Percentiles rank a stretch among this genome's conserved stretches.
These are phyloP conservation scores for Cladosporium sp. DNA, from an alignment of 2,329 filamentous ascomycete genomes.

Conservation along the genomic window DNA sequence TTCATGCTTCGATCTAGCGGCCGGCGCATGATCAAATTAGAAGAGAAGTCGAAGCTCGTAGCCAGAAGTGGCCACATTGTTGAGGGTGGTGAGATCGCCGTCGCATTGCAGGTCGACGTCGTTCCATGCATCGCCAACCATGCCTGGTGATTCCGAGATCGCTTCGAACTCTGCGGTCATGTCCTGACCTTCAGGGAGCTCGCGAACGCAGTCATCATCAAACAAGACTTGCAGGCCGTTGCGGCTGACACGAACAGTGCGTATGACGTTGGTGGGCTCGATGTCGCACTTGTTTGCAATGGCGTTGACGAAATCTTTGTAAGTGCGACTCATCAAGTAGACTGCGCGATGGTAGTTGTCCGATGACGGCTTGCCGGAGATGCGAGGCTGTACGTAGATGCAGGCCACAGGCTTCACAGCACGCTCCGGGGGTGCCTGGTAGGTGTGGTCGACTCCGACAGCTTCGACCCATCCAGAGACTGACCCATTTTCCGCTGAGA, in stretches of 20 bases:
- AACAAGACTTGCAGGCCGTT: constrained; percentile 80
- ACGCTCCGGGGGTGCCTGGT: constrained; percentile 75
- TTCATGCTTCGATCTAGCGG: constrained; percentile 6
- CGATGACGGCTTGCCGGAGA: constrained; percentile 51
- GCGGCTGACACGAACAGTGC: constrained; percentile 71
- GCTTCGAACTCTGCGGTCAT: constrained; percentile 75
- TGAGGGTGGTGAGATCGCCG: constrained; percentile 47
- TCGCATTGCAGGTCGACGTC: constrained; percentile 53
- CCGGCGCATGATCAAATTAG: constrained; percentile 34
- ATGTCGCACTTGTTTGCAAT: constrained; percentile 80
- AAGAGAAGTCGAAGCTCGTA: constrained; percentile 54
- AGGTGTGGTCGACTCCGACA: constrained; percentile 82
- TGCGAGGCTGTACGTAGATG: constrained; percentile 72
- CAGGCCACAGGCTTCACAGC: constrained; percentile 78
- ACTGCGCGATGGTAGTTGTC: constrained; percentile 77
- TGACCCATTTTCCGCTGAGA: constrained; percentile 63
- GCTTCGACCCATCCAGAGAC: constrained; percentile 87
- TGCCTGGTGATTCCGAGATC: constrained; percentile 44
- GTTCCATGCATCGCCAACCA: constrained; percentile 51
- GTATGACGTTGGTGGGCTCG: constrained; percentile 69
- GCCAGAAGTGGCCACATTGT: constrained; percentile 48
- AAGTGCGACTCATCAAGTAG: constrained; percentile 76
- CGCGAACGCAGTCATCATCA: constrained; percentile 84
- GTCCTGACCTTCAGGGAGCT: constrained; percentile 87
- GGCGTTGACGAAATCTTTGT: constrained; percentile 70